Evolutionary conservation across 2,329 filamentous ascomycete species (phyloP), one percentile per base, ranked within the genome.

Genomic region (Alternaria gansuensis): DNA sequence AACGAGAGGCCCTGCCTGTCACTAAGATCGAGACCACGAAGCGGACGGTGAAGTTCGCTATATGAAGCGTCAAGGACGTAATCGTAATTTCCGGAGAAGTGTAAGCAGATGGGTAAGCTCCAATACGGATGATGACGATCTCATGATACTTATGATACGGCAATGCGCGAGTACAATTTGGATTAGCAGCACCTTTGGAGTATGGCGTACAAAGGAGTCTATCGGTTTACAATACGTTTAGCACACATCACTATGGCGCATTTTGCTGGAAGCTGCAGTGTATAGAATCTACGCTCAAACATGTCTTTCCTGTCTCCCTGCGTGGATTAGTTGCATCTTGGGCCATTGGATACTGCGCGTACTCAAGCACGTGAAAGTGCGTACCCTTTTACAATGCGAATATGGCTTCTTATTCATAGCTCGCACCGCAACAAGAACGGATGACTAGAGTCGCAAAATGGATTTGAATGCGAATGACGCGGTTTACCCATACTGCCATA

Each of bases 1-100:
- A 74, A 41, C 66, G 73, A 34, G 74, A 75, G 26, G 36, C 51
- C 28, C 37, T 69, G 45, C 59, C 66, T 11, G 39, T 59, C 4
- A 61, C 56, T 29, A 44, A 65, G 8, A 36, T 65, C 8, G 63
- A 62, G 45, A 61, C 60, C 29, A 55, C 57, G 5, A 64, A 65
- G 51, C 62, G 75, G 37, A 64, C 63, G 13, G 75, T 77, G 11
- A 71, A 74, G 61, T 77, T 77, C 58, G 73, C 73, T 28, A 60
- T 75, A 14, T 76, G 59, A 69, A 14, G 23, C 13, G 37, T 21
- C 26, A 26, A 31, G 21, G 44, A 39, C 29, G 54, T 68, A 68
- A 68, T 66, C 36, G 52, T 68, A 68, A 68, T 68, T 51, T 26
- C 55, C 45, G 43, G 48, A 23, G 39, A 28, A 46, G 33, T 41